A percentile compares a stretch with the other conserved stretches of the same genome.
phyloP scores from a whole-genome alignment of 2,329 filamentous ascomycete species.

The Xylariaceae sp. region DNA sequence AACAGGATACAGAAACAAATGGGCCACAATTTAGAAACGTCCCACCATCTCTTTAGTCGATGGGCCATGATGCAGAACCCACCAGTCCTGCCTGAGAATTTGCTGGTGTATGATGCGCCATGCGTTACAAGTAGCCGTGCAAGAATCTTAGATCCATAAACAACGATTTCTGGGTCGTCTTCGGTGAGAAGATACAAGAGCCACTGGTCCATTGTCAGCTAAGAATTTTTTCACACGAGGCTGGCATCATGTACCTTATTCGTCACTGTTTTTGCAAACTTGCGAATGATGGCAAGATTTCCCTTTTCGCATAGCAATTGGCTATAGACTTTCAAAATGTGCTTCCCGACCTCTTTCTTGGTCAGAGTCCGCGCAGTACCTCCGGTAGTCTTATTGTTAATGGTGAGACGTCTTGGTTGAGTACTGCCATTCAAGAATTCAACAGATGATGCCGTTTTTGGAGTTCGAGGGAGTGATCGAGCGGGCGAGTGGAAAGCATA shows the following conservation, averaged over 20 bases:
- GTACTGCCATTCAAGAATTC: slow-evolving; percentile 40
- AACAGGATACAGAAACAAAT: slow-evolving; percentile 87
- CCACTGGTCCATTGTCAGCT: slow-evolving; percentile 56
- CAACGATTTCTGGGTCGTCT: slow-evolving; percentile 74
- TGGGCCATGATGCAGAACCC: slow-evolving; percentile 83
- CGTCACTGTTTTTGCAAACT: slow-evolving; percentile 89
- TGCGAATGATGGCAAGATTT: slow-evolving; percentile 65
- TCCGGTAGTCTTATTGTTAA: slow-evolving; percentile 33
- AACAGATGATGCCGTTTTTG: slow-evolving; percentile 38
- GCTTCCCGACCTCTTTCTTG: slow-evolving; percentile 66
- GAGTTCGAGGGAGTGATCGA: slow-evolving; percentile 46
- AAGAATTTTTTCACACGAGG: slow-evolving; percentile 23
- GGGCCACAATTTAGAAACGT: slow-evolving; percentile 75
- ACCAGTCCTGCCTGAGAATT: slow-evolving; percentile 76
- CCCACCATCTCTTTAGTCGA: slow-evolving; percentile 83
- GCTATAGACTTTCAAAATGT: slow-evolving; percentile 71
- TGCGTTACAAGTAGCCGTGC: slow-evolving; percentile 78
- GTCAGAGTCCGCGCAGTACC: slow-evolving; percentile 41
- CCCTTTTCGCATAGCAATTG: slow-evolving; percentile 69
- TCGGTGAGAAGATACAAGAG: slow-evolving; percentile 86
- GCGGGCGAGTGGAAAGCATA: slow-evolving; percentile 70
- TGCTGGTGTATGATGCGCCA: slow-evolving; percentile 72
- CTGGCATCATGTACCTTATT: slow-evolving; percentile 63
- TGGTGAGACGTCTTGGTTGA: slow-evolving; percentile 34
- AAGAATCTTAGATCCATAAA: slow-evolving; percentile 75